These are phyloP conservation scores for Nicotiana attenuata DNA, from an alignment of 257 asterid genomes.

Conservation along the genomic window DNA sequence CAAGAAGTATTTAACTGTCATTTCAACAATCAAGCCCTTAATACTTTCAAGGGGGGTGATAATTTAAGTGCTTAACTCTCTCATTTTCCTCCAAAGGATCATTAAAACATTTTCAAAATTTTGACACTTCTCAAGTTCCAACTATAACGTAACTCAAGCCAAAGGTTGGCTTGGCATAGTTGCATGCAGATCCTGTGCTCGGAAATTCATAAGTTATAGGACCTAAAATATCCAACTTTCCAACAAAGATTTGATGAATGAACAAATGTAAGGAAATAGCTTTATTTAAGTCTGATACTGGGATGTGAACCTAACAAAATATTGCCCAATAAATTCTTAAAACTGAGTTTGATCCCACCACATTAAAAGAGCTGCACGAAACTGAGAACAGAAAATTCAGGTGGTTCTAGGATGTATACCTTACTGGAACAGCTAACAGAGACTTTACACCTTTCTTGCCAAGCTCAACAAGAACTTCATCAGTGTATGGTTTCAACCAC, in stretches of 20 bases:
- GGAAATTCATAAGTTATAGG: not conserved
- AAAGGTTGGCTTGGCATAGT: not conserved
- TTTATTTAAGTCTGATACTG: not conserved
- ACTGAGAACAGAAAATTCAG: not conserved
- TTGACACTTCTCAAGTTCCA: not conserved
- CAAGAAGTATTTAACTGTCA: not conserved
- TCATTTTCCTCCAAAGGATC: not conserved
- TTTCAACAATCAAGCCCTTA: not conserved
- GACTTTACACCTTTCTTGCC: conserved; percentile 84
- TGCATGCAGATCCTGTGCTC: not conserved
- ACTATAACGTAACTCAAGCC: not conserved
- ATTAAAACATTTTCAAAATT: not conserved
- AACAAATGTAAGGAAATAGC: not conserved
- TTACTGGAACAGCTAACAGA: conserved; percentile 87
- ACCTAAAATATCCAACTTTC: not conserved
- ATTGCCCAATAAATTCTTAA: not conserved
- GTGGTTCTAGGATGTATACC: conserved; percentile 31
- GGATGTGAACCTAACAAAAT: not conserved
- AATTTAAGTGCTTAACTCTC: not conserved
- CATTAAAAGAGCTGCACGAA: not conserved
- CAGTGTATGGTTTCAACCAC: conserved; percentile 97
- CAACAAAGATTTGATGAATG: not conserved
- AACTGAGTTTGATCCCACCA: not conserved
- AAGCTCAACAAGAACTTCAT: conserved; percentile 93
- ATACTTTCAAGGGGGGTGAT: not conserved